phyloP scores from a whole-genome alignment of 1,284 basidiomycete species.

The Ganoderma leucocontextum region DNA sequence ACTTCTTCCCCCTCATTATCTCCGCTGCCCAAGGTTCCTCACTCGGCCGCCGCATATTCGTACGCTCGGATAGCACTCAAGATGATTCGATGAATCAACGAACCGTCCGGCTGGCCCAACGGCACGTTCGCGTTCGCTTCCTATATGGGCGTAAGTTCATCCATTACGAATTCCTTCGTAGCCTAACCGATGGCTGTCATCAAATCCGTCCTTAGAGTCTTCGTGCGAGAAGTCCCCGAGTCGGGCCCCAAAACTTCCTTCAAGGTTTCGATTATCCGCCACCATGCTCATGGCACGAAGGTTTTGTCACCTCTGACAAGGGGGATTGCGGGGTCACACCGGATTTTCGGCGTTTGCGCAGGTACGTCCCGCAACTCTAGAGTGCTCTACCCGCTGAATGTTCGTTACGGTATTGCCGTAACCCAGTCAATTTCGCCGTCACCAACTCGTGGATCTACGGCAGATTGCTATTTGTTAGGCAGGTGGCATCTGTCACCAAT shows the following conservation, averaged over 20 bases:
- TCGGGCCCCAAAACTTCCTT: background rate
- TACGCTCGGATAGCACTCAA: background rate
- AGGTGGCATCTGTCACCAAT: background rate
- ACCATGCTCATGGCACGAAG: background rate
- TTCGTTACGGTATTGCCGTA: constrained; percentile 7
- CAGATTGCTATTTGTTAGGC: background rate
- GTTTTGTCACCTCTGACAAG: background rate
- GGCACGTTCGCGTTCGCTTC: background rate
- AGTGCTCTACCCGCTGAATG: background rate
- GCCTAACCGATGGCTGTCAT: background rate
- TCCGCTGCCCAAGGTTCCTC: constrained; percentile 3
- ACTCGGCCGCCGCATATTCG: background rate
- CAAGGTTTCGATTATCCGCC: background rate
- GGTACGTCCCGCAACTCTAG: constrained; percentile 1
- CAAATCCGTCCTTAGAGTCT: background rate
- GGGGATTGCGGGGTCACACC: background rate
- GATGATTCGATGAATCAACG: background rate
- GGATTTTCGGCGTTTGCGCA: background rate
- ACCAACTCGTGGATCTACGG: background rate
- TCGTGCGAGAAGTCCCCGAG: constrained; percentile 1
- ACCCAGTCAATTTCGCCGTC: background rate
- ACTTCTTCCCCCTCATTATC: constrained; percentile 5
- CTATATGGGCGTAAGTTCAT: background rate
- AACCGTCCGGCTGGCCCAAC: background rate
- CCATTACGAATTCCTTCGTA: background rate